These are phyloP conservation scores for Crassisporium funariophilum DNA, from an alignment of 768 basidiomycete species.

Conservation along the genomic window DNA sequence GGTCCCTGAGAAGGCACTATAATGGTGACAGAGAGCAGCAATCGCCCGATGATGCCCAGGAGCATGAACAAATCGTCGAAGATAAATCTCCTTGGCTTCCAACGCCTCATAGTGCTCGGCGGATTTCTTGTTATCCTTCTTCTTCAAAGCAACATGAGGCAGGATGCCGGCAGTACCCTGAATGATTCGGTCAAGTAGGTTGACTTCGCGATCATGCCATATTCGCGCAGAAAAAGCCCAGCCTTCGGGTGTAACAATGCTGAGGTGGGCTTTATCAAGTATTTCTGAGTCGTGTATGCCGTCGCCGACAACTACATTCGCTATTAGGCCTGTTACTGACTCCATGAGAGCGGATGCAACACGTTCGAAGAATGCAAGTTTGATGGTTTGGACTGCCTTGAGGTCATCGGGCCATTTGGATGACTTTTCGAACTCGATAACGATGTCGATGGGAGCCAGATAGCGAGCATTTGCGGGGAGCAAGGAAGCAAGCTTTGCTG, in stretches of 20 bases:
- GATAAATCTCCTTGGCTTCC: conserved; percentile 60
- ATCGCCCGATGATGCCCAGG: conserved; percentile 88
- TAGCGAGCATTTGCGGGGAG: conserved; percentile 66
- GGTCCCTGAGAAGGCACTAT: conserved; percentile 78
- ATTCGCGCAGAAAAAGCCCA: conserved; percentile 87
- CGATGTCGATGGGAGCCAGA: conserved; percentile 67
- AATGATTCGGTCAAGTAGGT: conserved; percentile 71
- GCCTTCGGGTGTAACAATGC: conserved; percentile 78
- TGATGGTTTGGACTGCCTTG: conserved; percentile 89
- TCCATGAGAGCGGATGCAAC: conserved; percentile 68
- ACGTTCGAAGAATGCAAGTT: conserved; percentile 88
- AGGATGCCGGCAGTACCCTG: conserved; percentile 43
- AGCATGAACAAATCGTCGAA: conserved; percentile 72
- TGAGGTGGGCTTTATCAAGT: conserved; percentile 70
- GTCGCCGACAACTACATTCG: conserved; percentile 60
- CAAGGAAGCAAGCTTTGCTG: conserved; percentile 48
- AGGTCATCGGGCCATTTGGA: conserved; percentile 95
- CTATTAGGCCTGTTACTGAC: conserved; percentile 50
- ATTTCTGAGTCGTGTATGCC: conserved; percentile 51
- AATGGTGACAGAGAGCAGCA: conserved; percentile 76
- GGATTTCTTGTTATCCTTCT: conserved; percentile 37
- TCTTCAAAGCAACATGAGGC: conserved; percentile 37
- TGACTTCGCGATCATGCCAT: conserved; percentile 85
- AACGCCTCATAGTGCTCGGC: conserved; percentile 58
- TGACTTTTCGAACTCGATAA: conserved; percentile 91